Percentiles rank a stretch among this genome's conserved stretches.
phyloP scores from a whole-genome alignment of 768 basidiomycete genomes.

The Mycena pura region DNA sequence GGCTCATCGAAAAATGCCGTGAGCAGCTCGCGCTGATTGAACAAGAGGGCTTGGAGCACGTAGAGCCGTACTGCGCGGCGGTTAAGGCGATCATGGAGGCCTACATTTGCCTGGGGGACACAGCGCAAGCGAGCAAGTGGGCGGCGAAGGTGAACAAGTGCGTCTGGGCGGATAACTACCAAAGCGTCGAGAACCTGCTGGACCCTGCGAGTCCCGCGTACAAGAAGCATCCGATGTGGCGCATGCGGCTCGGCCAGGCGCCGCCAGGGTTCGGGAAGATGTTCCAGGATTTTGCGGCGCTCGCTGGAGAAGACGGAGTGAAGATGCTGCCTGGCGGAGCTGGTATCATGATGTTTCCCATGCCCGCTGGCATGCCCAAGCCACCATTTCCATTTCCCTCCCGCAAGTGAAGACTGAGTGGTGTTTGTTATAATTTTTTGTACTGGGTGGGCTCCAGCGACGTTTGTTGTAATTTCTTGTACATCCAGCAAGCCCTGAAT shows the following conservation, averaged over 20 bases:
- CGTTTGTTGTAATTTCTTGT: too few species aligned
- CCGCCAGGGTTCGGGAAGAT: not conserved
- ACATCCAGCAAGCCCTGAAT: too few species aligned
- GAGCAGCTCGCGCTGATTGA: constrained; percentile 9
- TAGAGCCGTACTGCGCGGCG: not conserved
- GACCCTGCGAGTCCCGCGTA: constrained; percentile 17
- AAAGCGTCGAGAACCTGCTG: not conserved
- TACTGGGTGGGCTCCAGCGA: too few species aligned
- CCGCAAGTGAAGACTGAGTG: too few species aligned
- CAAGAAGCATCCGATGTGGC: constrained; percentile 15
- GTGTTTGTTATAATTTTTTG: too few species aligned
- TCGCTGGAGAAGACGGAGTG: not conserved
- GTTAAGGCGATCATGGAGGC: constrained; percentile 2
- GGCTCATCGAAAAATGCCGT: constrained; percentile 10
- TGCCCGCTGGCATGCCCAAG: too few species aligned
- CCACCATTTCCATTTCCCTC: too few species aligned
- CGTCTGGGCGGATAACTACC: constrained; percentile 2
- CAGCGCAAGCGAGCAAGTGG: constrained; percentile 12
- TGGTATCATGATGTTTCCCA: too few species aligned
- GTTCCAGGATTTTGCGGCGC: not conserved
- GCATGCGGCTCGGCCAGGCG: not conserved
- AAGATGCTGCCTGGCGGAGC: not conserved
- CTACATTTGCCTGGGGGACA: constrained; percentile 14
- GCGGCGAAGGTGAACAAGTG: constrained; percentile 11
- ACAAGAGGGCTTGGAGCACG: constrained; percentile 14